These are phyloP conservation scores for Plantago lanceolata DNA, from an alignment of 305 asterid species.

Conservation along the genomic window DNA sequence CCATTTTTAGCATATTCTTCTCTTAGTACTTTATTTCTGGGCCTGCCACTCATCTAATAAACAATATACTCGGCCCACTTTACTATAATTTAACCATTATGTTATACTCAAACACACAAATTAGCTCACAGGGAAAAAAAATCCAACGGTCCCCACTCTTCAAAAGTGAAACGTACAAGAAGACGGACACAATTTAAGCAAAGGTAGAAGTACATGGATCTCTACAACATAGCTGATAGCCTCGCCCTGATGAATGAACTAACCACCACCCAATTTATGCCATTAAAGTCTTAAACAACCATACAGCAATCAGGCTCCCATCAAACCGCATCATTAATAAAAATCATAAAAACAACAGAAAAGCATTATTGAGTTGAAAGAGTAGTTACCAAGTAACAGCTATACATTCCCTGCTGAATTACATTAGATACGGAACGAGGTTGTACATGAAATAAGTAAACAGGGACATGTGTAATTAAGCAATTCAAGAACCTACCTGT, in stretches of 20 bases:
- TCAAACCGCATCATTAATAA: not conserved
- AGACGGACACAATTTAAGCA: not conserved
- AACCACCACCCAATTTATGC: not conserved
- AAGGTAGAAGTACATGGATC: not conserved
- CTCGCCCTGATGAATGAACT: not conserved
- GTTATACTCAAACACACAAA: not conserved
- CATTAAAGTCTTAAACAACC: not conserved
- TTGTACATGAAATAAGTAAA: conserved; percentile 3
- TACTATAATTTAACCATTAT: too few species aligned
- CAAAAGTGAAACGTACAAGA: too few species aligned
- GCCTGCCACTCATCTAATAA: not conserved
- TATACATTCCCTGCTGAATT: not conserved
- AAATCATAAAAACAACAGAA: too few species aligned
- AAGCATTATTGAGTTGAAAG: too few species aligned
- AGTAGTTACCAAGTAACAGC: not conserved
- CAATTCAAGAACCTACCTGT: conserved; percentile 41
- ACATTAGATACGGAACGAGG: conserved; percentile 2
- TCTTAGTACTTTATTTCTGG: too few species aligned
- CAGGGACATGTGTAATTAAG: not conserved
- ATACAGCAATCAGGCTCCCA: not conserved
- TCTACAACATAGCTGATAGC: not conserved
- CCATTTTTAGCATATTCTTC: too few species aligned
- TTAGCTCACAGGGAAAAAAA: too few species aligned
- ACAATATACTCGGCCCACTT: not conserved
- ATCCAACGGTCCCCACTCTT: too few species aligned